A percentile compares a stretch with the other conserved stretches of the same genome.
These are phyloP conservation scores for Parmales sp. DNA, from an alignment of 108 stramenopile genomes.

Conservation along the genomic window DNA sequence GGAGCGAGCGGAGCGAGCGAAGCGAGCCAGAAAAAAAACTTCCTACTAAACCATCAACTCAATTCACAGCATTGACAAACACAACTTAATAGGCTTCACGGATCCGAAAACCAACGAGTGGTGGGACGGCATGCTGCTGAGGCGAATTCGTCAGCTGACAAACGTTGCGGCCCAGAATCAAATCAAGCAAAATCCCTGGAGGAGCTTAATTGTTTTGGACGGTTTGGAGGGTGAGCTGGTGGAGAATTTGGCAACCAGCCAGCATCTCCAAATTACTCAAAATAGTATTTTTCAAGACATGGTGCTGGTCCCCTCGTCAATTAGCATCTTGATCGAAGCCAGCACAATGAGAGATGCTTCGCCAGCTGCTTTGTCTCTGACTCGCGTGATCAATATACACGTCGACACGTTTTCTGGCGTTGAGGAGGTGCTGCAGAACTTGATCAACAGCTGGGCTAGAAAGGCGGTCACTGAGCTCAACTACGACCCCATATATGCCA, in stretches of 20 bases:
- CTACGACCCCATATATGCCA: no score
- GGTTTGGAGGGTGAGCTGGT: not conserved
- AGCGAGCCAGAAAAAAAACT: no score
- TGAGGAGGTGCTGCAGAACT: not conserved
- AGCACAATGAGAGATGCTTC: not conserved
- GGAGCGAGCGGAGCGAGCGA: no score
- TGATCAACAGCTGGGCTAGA: not conserved
- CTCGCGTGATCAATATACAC: not conserved
- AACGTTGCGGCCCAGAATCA: not conserved
- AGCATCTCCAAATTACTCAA: not conserved
- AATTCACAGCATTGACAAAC: not conserved
- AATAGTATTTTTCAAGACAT: not conserved
- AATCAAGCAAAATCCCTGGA: not conserved
- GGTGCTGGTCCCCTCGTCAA: not conserved
- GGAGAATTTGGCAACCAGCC: not conserved
- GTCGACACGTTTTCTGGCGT: not conserved
- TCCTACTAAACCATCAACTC: no score
- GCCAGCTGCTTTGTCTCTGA: not conserved
- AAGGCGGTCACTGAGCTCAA: no score
- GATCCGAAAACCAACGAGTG: not conserved
- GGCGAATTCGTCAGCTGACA: not conserved
- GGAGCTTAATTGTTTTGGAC: not conserved
- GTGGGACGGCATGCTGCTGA: constrained; percentile 7
- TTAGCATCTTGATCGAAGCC: not conserved
- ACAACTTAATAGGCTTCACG: not conserved